Evolutionary conservation across 2,329 filamentous ascomycete genomes (phyloP).

Genomic region (Dactylellina sp.): DNA sequence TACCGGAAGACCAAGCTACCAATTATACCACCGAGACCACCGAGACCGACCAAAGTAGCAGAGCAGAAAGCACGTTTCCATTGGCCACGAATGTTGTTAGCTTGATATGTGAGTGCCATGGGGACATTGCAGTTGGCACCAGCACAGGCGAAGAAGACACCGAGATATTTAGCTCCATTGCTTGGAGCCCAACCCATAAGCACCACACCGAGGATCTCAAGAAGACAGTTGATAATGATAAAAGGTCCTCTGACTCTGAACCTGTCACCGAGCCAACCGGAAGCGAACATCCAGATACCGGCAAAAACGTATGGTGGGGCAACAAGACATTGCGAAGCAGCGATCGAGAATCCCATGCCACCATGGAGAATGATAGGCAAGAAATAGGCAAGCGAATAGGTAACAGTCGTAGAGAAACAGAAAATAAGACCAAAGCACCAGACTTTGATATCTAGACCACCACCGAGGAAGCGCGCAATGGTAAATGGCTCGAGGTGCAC

Average conservation of each 20-base stretch:
- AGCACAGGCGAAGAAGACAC: slow-evolving; percentile 79
- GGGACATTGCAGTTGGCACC: slow-evolving; percentile 84
- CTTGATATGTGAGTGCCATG: slow-evolving; percentile 80
- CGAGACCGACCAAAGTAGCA: slow-evolving; percentile 79
- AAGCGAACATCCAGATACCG: slow-evolving; percentile 72
- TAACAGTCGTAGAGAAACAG: slow-evolving; percentile 76
- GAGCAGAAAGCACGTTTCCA: slow-evolving; percentile 87
- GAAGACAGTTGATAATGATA: slow-evolving; percentile 73
- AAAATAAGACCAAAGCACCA: slow-evolving; percentile 68
- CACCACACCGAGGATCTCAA: slow-evolving; percentile 76
- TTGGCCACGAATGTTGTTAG: slow-evolving; percentile 87
- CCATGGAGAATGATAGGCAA: slow-evolving; percentile 78
- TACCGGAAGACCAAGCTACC: slow-evolving; percentile 78
- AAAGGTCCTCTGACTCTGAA: slow-evolving; percentile 75
- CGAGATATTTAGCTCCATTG: slow-evolving; percentile 75
- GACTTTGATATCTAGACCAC: slow-evolving; percentile 61
- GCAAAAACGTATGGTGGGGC: slow-evolving; percentile 77
- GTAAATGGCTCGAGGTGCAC: slow-evolving; percentile 66
- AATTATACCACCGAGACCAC: slow-evolving; percentile 81
- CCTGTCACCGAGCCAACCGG: slow-evolving; percentile 75
- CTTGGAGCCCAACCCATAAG: slow-evolving; percentile 76
- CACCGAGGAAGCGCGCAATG: slow-evolving; percentile 73
- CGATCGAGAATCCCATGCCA: slow-evolving; percentile 73
- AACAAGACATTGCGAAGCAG: slow-evolving; percentile 75
- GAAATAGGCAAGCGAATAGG: slow-evolving; percentile 82